These are phyloP conservation scores for Fusarium xyrophilum DNA, from an alignment of 2,329 filamentous ascomycete genomes.

Conservation along the genomic window DNA sequence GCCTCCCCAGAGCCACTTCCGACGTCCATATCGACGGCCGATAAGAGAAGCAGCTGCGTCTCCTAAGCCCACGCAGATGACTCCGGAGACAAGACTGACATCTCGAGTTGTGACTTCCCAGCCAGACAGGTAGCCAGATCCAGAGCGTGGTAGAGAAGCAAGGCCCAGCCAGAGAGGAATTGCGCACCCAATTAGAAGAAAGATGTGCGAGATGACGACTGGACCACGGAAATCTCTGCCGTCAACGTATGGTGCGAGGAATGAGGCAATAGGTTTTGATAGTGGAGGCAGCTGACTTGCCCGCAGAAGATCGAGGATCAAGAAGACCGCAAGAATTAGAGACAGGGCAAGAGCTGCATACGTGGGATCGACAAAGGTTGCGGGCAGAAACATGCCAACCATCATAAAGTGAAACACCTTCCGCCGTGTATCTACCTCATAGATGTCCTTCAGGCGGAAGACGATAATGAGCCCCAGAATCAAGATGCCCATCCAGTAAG, in stretches of 20 bases:
- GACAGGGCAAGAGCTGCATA: constrained; percentile 82
- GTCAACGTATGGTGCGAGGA: constrained; percentile 93
- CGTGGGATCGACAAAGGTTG: constrained; percentile 83
- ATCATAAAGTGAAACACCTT: constrained; percentile 99
- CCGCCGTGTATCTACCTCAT: constrained; percentile 92
- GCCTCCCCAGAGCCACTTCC: constrained; percentile 96
- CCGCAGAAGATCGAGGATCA: constrained; percentile 86
- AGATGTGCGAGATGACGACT: constrained; percentile 95
- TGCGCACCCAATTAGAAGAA: constrained; percentile 91
- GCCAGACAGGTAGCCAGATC: constrained; percentile 63
- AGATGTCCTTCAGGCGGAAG: constrained; percentile 74
- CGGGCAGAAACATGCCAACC: constrained; percentile 92
- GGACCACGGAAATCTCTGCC: constrained; percentile 91
- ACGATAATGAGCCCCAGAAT: constrained; percentile 75
- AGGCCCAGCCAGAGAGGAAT: constrained; percentile 92
- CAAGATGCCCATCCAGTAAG: constrained; percentile 77
- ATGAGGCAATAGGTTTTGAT: constrained; percentile 82
- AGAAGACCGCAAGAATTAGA: constrained; percentile 81
- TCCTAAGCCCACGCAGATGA: constrained; percentile 93
- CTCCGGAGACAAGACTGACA: constrained; percentile 87
- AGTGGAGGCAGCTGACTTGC: constrained; percentile 91
- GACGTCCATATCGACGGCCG: constrained; percentile 81
- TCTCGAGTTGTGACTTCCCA: constrained; percentile 82
- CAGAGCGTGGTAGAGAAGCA: constrained; percentile 68
- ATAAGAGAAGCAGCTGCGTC: constrained; percentile 93